Conservation (phyloP, 2,329 filamentous ascomycete species). For the Pseudocercospora vitis region DNA sequence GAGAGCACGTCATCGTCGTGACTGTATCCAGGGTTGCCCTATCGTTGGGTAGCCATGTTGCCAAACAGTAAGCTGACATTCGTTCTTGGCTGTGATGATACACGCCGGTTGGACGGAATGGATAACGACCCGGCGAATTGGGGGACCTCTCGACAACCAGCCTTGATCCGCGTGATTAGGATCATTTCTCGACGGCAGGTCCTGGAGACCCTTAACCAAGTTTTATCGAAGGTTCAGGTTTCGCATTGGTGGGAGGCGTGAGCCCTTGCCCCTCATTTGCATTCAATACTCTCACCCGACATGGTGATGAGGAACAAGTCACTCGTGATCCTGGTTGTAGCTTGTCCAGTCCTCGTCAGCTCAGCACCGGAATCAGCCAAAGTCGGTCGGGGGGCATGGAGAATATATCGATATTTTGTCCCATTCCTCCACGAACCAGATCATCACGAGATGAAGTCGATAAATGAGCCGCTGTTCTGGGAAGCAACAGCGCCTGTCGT, state of each 20-base stretch:
- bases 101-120: not conserved
- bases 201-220: not conserved
- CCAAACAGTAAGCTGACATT: slow-evolving; percentile 1
- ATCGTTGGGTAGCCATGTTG: not conserved
- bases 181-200: not conserved
- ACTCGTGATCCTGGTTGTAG: slow-evolving; percentile 10
- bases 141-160: not conserved
- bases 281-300: slow-evolving; percentile 10
- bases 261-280: slow-evolving; percentile 16
- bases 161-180: not conserved
- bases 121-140: slow-evolving; percentile 1
- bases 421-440: slow-evolving; percentile 13
- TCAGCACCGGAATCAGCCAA: not conserved
- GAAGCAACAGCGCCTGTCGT: slow-evolving; percentile 11
- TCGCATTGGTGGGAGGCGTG: slow-evolving; percentile 7
- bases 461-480: slow-evolving; percentile 6
- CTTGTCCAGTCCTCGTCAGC: slow-evolving; percentile 10
- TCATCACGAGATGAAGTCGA: slow-evolving; percentile 12
- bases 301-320: slow-evolving; percentile 5
- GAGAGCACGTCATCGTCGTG: slow-evolving; percentile 8
- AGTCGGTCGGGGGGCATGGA: not conserved
- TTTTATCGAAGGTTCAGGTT: slow-evolving; percentile 12
- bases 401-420: slow-evolving; percentile 2
- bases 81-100: not conserved
- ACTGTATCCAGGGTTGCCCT: not conserved